Evolutionary conservation across 2,329 filamentous ascomycete species (phyloP), one percentile per base, ranked within the genome.

Genomic region (Bipolaris cookei): DNA sequence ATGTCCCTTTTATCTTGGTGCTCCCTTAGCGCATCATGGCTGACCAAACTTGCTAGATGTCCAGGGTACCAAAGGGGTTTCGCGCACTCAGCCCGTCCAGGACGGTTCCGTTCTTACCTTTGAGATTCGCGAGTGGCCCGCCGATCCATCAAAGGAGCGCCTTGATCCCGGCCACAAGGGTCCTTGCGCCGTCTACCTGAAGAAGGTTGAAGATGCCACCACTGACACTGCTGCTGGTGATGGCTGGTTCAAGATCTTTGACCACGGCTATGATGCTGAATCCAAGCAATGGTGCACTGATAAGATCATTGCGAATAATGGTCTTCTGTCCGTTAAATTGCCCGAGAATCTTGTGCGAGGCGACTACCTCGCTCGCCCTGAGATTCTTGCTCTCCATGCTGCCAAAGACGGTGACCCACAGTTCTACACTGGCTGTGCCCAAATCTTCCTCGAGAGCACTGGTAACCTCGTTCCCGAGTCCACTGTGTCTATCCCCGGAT

Each of bases 191-290:
- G 84, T 92, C 21, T 92, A 92, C 75, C 80, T 91, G 77, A 92
- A 92, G 79, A 85, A 86, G 67, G 84, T 91, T 1, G 76, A 80
- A 62, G 81, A 86, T 55, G 85, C 87, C 56, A 77, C 76, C 48
- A 74, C 83, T 11, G 86, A 86, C 47, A 56, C 59, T 21, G 78
- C 71, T 63, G 59, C 82, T 21, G 89, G 89, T 4, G 77, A 81
- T 48, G 89, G 89, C 37, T 93, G 90, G 90, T 90, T 92, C 82
- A 92, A 92, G 81, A 84, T 92, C 70, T 91, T 83, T 80, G 84
- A 90, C 56, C 82, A 88, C 49, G 88, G 87, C 43, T 90, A 89
- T 75, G 81, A 90, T 65, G 71, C 77, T 4, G 64, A 71, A 4
- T 79, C 79, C 1, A 73, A 79, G 25, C 79, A 85, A 71, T 92